phyloP scores from a whole-genome alignment of 495 filamentous ascomycete species.

The Neurospora sp. region DNA sequence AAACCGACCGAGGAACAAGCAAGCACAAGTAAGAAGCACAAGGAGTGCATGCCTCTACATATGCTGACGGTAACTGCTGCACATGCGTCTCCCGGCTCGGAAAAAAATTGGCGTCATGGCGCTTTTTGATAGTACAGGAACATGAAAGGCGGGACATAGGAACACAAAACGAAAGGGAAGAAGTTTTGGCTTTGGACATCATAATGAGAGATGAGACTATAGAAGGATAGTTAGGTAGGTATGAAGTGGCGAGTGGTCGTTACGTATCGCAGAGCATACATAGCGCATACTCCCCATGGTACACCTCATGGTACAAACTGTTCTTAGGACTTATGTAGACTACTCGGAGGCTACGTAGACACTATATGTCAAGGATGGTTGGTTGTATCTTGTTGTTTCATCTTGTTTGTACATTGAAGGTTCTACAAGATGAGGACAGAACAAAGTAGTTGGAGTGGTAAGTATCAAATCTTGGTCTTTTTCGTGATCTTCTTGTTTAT shows the following conservation, averaged over 20 bases:
- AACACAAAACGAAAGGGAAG: too few species aligned
- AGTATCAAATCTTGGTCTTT: background rate
- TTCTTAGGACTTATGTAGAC: background rate
- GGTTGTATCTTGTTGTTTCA: background rate
- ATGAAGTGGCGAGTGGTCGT: background rate
- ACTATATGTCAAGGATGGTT: background rate
- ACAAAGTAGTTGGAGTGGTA: background rate
- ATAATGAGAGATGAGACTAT: background rate
- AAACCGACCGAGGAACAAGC: too few species aligned
- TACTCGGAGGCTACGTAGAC: background rate
- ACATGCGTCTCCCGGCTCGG: too few species aligned
- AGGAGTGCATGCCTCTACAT: too few species aligned
- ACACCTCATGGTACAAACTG: background rate
- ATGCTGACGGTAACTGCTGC: too few species aligned
- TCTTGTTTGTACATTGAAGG: background rate
- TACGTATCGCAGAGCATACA: background rate
- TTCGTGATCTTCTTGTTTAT: background rate
- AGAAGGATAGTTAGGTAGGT: background rate
- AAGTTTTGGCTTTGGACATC: too few species aligned
- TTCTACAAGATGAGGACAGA: background rate
- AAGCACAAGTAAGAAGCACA: too few species aligned
- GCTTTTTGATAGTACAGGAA: too few species aligned
- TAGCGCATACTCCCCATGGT: background rate
- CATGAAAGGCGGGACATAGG: too few species aligned
- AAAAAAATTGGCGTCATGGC: too few species aligned